Evolutionary conservation across 306 rosid species (phyloP), one percentile per base, ranked within the genome.

Genomic region (Psophocarpus tetragonolobus): DNA sequence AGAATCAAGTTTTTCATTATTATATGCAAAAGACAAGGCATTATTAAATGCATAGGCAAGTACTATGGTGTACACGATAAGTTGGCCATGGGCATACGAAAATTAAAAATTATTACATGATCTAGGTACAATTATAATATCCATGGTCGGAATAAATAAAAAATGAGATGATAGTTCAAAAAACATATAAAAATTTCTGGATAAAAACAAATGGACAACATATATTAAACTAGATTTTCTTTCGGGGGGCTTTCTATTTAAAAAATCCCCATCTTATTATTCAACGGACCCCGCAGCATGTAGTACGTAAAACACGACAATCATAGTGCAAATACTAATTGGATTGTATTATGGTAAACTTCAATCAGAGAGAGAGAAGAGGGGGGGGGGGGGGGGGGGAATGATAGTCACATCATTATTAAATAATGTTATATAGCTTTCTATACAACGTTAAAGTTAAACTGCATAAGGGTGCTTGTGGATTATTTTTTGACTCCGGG

Each of bases 191-290:
- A n/a, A n/a, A n/a, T n/a, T n/a, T n/a, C n/a, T n/a, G n/a, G n/a
- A n/a, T n/a, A n/a, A 69, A 68, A 79, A 73, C 23, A 56, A 14
- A 63, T 58, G 84, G 81, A 78, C 83, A 82, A 83, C 80, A 77
- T 8, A 76, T n/a, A n/a, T n/a, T n/a, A 72, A 81, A 66, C 15
- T 26, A 39, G 60, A 64, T 64, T 57, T 60, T 57, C 65, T 54
- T 48, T 45, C 50, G 45, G 68, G 47, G 35, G 44, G 45, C 68
- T 73, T 29, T 73, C 56, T 57, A 68, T 77, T 45, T 81, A 27
- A 83, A 82, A 78, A 66, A 80, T 78, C 80, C 81, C 48, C 41
- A 21, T 66, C 82, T 44, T 70, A 61, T 44, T 70, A 61, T 75
- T 82, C 24, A 51, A 47, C 12, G 77, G 81, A 35, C 77, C 87